phyloP scores from a whole-genome alignment of 495 filamentous ascomycete species.

The Pyrenula massariospora region DNA sequence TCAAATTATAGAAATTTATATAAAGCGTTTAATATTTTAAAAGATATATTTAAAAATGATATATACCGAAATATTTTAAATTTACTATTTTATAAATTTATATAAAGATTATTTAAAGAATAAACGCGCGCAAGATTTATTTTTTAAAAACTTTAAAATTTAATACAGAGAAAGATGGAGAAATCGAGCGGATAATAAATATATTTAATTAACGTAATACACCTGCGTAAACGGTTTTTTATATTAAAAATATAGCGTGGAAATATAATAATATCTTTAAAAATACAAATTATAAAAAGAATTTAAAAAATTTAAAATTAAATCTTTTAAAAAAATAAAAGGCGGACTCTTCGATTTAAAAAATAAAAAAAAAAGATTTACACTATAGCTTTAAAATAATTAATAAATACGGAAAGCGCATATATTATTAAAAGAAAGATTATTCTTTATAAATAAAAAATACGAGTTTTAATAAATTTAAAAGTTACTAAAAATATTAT shows the following conservation, averaged over 20 bases:
- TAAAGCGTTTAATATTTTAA: background rate
- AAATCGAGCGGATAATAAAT: background rate
- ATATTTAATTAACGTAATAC: background rate
- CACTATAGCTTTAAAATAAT: background rate
- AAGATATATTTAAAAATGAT: background rate
- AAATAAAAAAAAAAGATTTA: background rate
- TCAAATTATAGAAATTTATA: background rate
- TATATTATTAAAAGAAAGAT: too few relatives aligned
- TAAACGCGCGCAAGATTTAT: background rate
- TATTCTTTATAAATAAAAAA: too few relatives aligned
- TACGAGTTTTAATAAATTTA: too few relatives aligned
- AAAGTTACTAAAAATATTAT: too few relatives aligned
- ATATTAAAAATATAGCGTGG: background rate
- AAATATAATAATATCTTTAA: background rate
- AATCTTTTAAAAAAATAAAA: too few relatives aligned
- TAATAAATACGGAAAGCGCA: background rate
- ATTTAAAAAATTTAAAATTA: background rate
- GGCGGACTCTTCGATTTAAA: background rate
- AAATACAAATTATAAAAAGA: background rate
- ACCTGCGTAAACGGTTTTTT: background rate
- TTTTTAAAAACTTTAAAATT: background rate
- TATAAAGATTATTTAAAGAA: background rate
- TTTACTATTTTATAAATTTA: background rate
- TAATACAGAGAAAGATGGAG: background rate
- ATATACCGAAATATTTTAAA: background rate